phyloP scores from a whole-genome alignment of 164 flowering plant species.

The Vitis cinerea region DNA sequence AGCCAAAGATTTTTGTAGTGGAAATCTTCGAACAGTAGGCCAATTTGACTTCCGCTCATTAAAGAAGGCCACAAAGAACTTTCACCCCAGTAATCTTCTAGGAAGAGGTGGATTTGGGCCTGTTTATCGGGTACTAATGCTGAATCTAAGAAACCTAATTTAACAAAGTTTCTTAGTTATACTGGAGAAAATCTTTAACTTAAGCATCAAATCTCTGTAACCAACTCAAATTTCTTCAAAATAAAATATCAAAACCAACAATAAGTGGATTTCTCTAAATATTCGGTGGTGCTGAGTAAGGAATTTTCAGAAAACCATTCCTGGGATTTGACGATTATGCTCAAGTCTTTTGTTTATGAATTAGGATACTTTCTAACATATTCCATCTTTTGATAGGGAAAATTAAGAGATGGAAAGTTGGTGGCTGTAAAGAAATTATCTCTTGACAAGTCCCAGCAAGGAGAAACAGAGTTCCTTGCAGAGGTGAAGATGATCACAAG shows the following conservation, averaged over 20 bases:
- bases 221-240: too few species aligned
- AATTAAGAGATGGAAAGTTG: conserved; percentile 51
- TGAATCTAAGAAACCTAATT: not conserved
- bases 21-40: conserved; percentile 54
- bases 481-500: conserved; percentile 74
- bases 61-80: conserved; percentile 72
- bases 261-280: too few species aligned
- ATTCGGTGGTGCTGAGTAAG: too few species aligned
- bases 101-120: conserved; percentile 83
- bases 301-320: too few species aligned
- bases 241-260: too few species aligned
- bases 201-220: too few species aligned
- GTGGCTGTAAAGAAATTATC: conserved; percentile 63
- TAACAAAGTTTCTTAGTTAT: not conserved
- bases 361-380: not conserved
- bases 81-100: conserved; percentile 48
- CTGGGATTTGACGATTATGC: too few species aligned
- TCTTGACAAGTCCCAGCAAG: conserved; percentile 63
- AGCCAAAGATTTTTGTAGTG: conserved; percentile 42
- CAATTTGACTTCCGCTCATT: conserved; percentile 46
- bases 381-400: conserved; percentile 40
- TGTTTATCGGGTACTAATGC: conserved; percentile 51
- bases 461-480: conserved; percentile 67
- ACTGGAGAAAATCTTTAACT: too few species aligned
- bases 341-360: not conserved